Percentiles rank a stretch among this genome's conserved stretches.
Evolutionary conservation across 2,329 filamentous ascomycete species (phyloP).

Genomic region (Stemphylium beticola): DNA sequence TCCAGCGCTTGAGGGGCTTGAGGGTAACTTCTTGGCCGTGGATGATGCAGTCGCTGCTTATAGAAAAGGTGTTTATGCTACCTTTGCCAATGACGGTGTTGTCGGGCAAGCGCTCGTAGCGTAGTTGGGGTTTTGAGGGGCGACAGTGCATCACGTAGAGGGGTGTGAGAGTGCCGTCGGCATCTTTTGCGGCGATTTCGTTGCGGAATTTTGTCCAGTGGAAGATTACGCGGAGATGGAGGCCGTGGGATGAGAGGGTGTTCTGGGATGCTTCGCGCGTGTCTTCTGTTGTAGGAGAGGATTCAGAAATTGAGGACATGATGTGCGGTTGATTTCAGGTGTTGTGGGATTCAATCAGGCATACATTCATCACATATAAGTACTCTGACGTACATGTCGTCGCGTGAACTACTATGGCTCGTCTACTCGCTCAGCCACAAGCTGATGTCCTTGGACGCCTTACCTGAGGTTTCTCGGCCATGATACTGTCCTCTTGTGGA

Average conservation of each 20-base stretch:
- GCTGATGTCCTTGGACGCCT: slow-evolving; percentile 1
- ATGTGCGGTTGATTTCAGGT: neutral
- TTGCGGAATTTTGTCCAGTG: slow-evolving; percentile 30
- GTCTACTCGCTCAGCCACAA: slow-evolving; percentile 2
- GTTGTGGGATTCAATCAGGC: neutral
- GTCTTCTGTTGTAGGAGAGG: too few relatives aligned
- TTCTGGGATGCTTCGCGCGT: neutral
- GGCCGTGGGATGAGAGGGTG: slow-evolving; percentile 2
- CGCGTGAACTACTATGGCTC: neutral
- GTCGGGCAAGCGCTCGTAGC: slow-evolving; percentile 13
- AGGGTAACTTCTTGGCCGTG: slow-evolving; percentile 18
- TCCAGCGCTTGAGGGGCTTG: slow-evolving; percentile 27
- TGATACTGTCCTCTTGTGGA: neutral
- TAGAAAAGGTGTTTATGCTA: slow-evolving; percentile 23
- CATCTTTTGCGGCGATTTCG: slow-evolving; percentile 17
- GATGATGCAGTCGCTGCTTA: slow-evolving; percentile 22
- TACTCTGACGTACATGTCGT: neutral
- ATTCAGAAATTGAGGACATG: neutral
- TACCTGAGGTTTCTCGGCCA: neutral
- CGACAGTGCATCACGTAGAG: slow-evolving; percentile 30
- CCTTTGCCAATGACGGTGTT: slow-evolving; percentile 16
- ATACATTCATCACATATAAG: neutral
- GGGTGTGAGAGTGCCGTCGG: slow-evolving; percentile 10
- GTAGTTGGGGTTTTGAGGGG: slow-evolving; percentile 25
- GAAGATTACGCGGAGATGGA: slow-evolving; percentile 25